Conservation (phyloP, 179 eudicot species). For the Silene coronaria region DNA sequence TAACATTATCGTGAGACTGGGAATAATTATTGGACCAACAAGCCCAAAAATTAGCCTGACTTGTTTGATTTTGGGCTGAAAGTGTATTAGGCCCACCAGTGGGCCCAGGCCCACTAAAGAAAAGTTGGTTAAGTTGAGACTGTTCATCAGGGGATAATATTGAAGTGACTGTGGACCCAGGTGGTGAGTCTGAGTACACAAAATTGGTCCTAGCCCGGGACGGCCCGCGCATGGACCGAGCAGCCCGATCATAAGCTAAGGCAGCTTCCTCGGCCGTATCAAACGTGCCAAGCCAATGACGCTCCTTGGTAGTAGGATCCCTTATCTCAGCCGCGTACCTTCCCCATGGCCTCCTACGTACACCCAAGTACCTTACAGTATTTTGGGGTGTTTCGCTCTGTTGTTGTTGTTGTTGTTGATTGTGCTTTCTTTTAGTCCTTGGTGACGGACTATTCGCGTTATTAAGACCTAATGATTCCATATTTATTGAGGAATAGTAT, state of each 20-base stretch:
- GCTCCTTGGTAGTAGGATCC: conserved; percentile 52
- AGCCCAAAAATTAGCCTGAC: conserved; percentile 23
- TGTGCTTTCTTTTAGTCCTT: conserved; percentile 30
- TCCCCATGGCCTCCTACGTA: conserved; percentile 48
- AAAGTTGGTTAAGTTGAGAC: conserved; percentile 22
- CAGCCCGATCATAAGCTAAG: conserved; percentile 48
- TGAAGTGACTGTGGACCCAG: conserved; percentile 53
- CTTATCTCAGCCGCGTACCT: conserved; percentile 51
- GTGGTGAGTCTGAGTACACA: conserved; percentile 49
- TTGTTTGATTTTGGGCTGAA: conserved; percentile 22
- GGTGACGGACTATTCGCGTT: conserved; percentile 27
- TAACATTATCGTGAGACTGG: conserved; percentile 15
- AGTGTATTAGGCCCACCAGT: conserved; percentile 15
- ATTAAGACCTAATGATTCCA: conserved; percentile 20
- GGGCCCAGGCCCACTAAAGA: conserved; percentile 21
- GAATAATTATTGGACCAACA: conserved; percentile 12
- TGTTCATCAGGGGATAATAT: conserved; percentile 48
- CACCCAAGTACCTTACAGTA: conserved; percentile 33
- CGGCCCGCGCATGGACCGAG: conserved; percentile 54
- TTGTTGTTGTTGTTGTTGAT: conserved; percentile 22
- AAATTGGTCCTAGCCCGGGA: conserved; percentile 53
- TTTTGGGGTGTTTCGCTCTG: conserved; percentile 20
- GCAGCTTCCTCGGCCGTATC: conserved; percentile 59
- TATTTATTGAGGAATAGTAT: background rate
- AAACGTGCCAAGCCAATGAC: conserved; percentile 54